phyloP scores from a whole-genome alignment of 202 grass and related monocot species.

The Dendrocalamus latiflorus region DNA sequence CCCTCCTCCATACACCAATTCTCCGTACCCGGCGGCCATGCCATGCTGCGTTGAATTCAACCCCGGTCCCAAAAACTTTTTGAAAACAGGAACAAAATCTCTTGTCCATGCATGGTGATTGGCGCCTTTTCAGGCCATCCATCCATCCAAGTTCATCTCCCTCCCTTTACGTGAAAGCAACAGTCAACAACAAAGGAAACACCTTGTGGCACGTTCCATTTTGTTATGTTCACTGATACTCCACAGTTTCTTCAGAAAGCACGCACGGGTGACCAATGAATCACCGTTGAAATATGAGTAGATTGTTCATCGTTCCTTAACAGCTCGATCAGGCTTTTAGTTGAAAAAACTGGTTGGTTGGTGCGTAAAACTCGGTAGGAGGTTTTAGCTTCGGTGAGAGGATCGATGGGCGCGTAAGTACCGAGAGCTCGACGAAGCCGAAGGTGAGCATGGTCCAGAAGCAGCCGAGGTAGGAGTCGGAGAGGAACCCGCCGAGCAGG shows the following conservation, averaged over 20 bases:
- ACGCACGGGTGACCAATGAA: not conserved
- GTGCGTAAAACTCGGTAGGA: not conserved
- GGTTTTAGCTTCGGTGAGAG: not conserved
- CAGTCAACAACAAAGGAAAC: conserved; percentile 8
- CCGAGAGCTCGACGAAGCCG: conserved; percentile 95
- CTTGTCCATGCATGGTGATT: conserved; percentile 35
- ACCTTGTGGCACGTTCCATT: not conserved
- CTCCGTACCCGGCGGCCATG: not conserved
- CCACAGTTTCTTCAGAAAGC: not conserved
- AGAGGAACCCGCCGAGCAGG: no score
- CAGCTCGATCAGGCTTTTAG: not conserved
- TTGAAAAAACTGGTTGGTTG: not conserved
- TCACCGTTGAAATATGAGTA: not conserved
- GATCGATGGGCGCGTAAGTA: conserved; percentile 22
- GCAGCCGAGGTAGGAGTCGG: conserved; percentile 93
- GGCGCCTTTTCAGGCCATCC: conserved; percentile 18
- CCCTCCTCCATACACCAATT: no score
- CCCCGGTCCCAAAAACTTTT: conserved; percentile 22
- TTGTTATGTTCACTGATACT: not conserved
- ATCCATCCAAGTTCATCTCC: conserved; percentile 10
- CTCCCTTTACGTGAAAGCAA: conserved; percentile 24
- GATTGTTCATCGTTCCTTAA: not conserved
- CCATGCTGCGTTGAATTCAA: conserved; percentile 37
- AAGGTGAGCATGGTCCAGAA: conserved; percentile 98
- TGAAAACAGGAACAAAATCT: not conserved